phyloP scores from a whole-genome alignment of 2,329 filamentous ascomycete species.

The Fusarium vanettenii region DNA sequence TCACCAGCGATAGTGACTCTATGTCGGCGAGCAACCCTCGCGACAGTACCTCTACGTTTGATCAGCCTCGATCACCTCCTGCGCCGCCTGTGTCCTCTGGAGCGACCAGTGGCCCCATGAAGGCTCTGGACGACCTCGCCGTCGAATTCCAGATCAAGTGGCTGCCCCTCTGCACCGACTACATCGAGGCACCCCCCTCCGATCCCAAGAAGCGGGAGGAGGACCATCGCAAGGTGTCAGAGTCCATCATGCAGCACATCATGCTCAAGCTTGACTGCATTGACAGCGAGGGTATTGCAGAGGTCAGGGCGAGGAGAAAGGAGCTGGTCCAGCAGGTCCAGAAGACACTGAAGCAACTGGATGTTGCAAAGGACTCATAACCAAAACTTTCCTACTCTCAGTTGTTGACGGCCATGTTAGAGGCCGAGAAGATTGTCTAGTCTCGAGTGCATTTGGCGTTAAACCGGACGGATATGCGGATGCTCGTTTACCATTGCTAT shows the following conservation, averaged over 20 bases:
- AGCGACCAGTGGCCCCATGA: constrained; percentile 51
- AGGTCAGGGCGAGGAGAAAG: constrained; percentile 74
- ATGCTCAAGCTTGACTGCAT: constrained; percentile 82
- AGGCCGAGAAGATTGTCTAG: constrained; percentile 29
- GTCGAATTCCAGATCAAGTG: constrained; percentile 72
- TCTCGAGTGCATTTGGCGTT: constrained; percentile 38
- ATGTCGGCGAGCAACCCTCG: constrained; percentile 55
- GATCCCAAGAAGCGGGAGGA: constrained; percentile 77
- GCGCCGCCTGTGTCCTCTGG: constrained; percentile 38
- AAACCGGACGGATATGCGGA: constrained; percentile 25
- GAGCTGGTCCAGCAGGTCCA: constrained; percentile 80
- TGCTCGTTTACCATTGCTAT: constrained; percentile 34
- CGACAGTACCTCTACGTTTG: constrained; percentile 57
- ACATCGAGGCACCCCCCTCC: constrained; percentile 69
- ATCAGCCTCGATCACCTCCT: constrained; percentile 40
- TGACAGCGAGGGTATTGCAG: constrained; percentile 76
- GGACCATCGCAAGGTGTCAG: constrained; percentile 79
- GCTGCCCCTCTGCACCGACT: constrained; percentile 73
- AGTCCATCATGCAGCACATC: constrained; percentile 81
- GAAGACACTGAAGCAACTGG: constrained; percentile 72
- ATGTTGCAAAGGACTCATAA: constrained; percentile 55
- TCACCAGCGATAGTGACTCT: constrained; percentile 50
- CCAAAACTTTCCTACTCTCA: constrained; percentile 3
- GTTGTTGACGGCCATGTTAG: constrained; percentile 12
- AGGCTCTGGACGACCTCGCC: constrained; percentile 75